A percentile compares a stretch with the other conserved stretches of the same genome.
Evolutionary conservation across 306 rosid genomes (phyloP).

Genomic region (Prunus salicina): DNA sequence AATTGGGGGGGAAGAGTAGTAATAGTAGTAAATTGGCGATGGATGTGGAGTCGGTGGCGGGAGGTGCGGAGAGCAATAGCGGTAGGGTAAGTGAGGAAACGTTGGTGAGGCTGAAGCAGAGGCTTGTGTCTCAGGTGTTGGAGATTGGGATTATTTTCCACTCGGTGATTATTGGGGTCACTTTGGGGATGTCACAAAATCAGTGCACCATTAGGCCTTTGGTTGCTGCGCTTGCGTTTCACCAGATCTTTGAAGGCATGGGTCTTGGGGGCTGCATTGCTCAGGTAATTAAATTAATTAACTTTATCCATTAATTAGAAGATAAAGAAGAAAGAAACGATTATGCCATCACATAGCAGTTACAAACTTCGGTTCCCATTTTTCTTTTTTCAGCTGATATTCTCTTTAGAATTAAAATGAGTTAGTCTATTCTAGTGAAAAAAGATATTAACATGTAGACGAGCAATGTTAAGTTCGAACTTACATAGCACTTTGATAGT

Average conservation of each 20-base stretch:
- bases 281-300: conserved; percentile 44
- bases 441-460: rapidly evolving
- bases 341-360: too few species aligned
- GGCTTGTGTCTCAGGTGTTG: conserved; percentile 73
- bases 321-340: too few species aligned
- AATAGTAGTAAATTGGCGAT: conserved; percentile 8
- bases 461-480: too few species aligned
- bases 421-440: too few species aligned
- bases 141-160: conserved; percentile 95
- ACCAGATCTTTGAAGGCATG: conserved; percentile 94
- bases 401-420: too few species aligned
- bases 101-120: conserved; percentile 59
- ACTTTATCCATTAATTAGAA: too few species aligned
- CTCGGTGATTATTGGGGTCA: conserved; percentile 82
- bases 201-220: conserved; percentile 86
- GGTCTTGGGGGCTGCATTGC: conserved; percentile 98
- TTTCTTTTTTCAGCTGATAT: too few species aligned
- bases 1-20: not conserved
- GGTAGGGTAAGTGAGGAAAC: conserved; percentile 25
- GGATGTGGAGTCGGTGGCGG: conserved; percentile 17
- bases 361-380: too few species aligned
- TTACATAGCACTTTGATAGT: too few species aligned
- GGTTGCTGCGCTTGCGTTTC: conserved; percentile 87
- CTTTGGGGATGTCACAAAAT: conserved; percentile 96
- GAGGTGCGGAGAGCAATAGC: conserved; percentile 5